These are phyloP conservation scores for Pontederia paniculata DNA, from an alignment of 176 grass and related monocot species.

Conservation along the genomic window DNA sequence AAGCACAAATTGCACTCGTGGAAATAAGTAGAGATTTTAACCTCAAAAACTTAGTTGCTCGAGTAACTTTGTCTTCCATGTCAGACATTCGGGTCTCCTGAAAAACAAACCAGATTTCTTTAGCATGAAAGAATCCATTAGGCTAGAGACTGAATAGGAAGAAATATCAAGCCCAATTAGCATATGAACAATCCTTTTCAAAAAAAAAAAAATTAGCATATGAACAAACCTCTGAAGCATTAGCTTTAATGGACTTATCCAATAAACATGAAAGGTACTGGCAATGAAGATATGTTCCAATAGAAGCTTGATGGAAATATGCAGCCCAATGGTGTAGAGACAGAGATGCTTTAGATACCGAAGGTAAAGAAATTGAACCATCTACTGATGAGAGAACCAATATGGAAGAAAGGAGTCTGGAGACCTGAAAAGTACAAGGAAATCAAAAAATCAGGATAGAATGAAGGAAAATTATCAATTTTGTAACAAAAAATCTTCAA, in stretches of 20 bases:
- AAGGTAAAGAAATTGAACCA: conserved; percentile 32
- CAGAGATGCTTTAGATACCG: conserved; percentile 39
- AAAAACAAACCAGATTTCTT: conserved; percentile 16
- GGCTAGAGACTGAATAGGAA: neutral
- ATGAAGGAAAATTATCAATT: conserved; percentile 2
- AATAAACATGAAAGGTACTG: conserved; percentile 27
- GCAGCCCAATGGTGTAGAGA: conserved; percentile 78
- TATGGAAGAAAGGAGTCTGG: conserved; percentile 57
- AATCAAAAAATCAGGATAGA: conserved; percentile 9
- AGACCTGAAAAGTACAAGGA: conserved; percentile 34
- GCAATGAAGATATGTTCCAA: conserved; percentile 44
- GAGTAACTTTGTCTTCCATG: conserved; percentile 9
- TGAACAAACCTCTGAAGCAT: conserved; percentile 28
- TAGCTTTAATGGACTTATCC: conserved; percentile 7
- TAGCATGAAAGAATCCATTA: neutral
- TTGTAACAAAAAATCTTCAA: too few relatives aligned
- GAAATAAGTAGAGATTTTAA: conserved; percentile 21
- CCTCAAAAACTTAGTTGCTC: conserved; percentile 32
- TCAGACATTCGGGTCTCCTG: conserved; percentile 24
- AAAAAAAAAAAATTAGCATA: neutral
- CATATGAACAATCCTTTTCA: conserved; percentile 29
- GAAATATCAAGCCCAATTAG: too few relatives aligned
- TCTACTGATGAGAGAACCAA: conserved; percentile 57
- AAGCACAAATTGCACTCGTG: neutral
- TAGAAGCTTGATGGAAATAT: conserved; percentile 79